Percentiles rank a stretch among this genome's conserved stretches.
Evolutionary conservation across 306 rosid genomes (phyloP).

Genomic region (Astragalus membranaceus): DNA sequence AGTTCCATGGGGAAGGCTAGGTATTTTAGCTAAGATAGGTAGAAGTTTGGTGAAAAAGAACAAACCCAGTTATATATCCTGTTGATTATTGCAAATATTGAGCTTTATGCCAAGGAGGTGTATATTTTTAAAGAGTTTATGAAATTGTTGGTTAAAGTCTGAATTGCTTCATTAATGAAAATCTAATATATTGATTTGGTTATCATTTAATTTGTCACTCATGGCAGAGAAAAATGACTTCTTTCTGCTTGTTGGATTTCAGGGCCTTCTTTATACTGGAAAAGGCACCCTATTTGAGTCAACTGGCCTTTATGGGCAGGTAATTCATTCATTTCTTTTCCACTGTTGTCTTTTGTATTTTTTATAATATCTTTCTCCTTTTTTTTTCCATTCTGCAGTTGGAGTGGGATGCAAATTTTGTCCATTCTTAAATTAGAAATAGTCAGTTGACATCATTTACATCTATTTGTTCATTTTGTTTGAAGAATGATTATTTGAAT

Average conservation of each 20-base stretch:
- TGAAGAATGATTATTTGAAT: too few relatives aligned
- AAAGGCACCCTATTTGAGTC: conserved; percentile 77
- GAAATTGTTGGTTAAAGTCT: not conserved
- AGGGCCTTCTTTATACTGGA: conserved; percentile 85
- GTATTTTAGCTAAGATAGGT: not conserved
- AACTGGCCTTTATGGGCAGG: conserved; percentile 70
- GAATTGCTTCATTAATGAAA: not conserved
- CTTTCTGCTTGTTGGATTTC: conserved; percentile 23
- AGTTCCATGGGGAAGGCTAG: not conserved
- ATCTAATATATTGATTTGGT: not conserved
- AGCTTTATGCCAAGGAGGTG: not conserved
- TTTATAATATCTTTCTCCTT: too few relatives aligned
- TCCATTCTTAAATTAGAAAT: too few relatives aligned
- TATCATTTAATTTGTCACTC: not conserved
- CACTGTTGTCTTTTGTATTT: not conserved
- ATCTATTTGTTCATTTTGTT: too few relatives aligned
- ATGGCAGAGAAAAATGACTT: conserved; percentile 12
- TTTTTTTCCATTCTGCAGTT: too few relatives aligned
- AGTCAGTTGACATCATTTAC: too few relatives aligned
- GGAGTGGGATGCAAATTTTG: too few relatives aligned
- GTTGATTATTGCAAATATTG: too few relatives aligned
- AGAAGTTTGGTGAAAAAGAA: not conserved
- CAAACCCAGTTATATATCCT: not conserved
- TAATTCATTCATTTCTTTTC: conserved; percentile 13
- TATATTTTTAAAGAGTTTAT: not conserved